Evolutionary conservation across 208 protist species (phyloP).

Genomic region (Naegleria lovaniensis): DNA sequence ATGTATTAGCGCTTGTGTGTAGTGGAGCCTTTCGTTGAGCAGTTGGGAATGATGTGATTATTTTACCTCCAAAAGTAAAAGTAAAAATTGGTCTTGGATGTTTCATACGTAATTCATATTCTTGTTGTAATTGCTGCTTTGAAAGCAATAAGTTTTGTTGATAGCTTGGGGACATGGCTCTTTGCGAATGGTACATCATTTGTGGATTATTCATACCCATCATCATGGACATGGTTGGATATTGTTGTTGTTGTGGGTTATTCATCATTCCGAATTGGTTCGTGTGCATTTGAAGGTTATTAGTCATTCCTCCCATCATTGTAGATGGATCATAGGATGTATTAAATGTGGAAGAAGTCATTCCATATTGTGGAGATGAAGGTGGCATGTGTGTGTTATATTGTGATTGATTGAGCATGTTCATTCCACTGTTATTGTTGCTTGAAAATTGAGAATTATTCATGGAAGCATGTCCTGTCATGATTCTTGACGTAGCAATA

Average conservation of each 20-base stretch:
- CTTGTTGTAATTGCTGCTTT: background rate
- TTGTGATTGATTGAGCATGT: too few relatives aligned
- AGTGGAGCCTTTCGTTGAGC: background rate
- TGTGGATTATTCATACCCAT: background rate
- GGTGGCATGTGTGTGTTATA: too few relatives aligned
- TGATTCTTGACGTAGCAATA: too few relatives aligned
- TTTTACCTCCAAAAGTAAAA: background rate
- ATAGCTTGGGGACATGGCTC: background rate
- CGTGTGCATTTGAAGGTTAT: too few relatives aligned
- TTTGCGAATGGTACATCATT: background rate
- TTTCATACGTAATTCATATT: background rate
- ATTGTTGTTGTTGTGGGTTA: background rate
- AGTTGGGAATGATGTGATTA: background rate
- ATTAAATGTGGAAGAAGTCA: too few relatives aligned
- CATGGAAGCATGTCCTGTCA: too few relatives aligned
- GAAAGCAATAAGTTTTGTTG: background rate
- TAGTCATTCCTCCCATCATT: too few relatives aligned
- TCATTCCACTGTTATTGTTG: too few relatives aligned
- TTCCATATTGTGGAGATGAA: too few relatives aligned
- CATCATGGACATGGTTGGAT: background rate
- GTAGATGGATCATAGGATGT: too few relatives aligned
- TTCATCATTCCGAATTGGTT: background rate
- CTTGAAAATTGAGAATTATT: too few relatives aligned
- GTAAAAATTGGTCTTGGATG: background rate
- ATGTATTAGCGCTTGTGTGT: background rate